Base-by-base conservation (phyloP, 441 rosid species). In the Dalechampia spathulata region DNA sequence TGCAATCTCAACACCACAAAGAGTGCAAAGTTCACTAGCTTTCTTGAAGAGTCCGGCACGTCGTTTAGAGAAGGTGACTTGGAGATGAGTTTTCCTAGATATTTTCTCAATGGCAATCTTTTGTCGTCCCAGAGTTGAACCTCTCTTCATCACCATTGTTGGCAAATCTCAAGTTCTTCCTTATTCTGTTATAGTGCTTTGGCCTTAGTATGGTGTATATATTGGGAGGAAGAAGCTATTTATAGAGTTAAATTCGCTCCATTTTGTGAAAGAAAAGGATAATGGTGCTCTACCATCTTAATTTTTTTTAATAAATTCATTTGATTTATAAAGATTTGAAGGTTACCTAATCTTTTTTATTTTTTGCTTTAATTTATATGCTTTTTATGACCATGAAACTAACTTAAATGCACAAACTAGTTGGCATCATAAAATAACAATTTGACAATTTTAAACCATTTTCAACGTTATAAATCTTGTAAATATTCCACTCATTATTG, bases 1-100 rank as follows among this genome's bases (percentile, higher is more conserved):
- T 0, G 68, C 79, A 49, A 78, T 64, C 4, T 76, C 80, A 8
- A 65, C 73, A 5, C 80, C 82, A 11, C 80, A 76, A 2, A 81
- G 73, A 2, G 80, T 74, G 72, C 77, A 72, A 2, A 75, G 77
- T 41, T 78, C 83, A 43, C 80, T 76, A 0, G 83, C 83, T 21
- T 81, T 81, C 66, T 78, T 78, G 62, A 81, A 74, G 6, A 75
- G 73, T 0, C 83, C 81, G 0, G 79, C 46, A 0, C 74, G 69
- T 10, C 86, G 75, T 40, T 80, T 80, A 0, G 86, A 80, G 68
- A 80, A 80, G 8, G 86, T 81, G 2, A 81, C 83, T 42, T 81
- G 79, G 9, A 72, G 72, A 47, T 71, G 63, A 36, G 42, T 78
- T 44, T 78, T 72, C 59, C 73, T 78, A 0, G 57, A 44, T 16